Evolutionary conservation across 192 early-diverging fungal genomes (phyloP).

Genomic region (Linnemannia elongata): DNA sequence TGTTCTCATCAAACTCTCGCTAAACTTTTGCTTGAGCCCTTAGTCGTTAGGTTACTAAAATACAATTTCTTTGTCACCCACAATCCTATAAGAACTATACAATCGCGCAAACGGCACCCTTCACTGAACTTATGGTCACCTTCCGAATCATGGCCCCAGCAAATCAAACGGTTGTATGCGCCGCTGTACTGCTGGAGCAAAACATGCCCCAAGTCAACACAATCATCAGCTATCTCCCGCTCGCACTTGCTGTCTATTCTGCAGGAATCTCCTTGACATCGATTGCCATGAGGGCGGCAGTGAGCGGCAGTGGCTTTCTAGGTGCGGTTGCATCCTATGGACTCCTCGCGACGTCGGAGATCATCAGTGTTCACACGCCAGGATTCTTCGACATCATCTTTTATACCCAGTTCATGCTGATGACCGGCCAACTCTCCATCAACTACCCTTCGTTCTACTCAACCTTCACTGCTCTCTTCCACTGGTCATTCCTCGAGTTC

Average conservation of each 20-base stretch:
- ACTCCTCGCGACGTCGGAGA: conserved; percentile 21
- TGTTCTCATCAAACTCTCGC: neutral
- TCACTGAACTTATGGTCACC: conserved; percentile 44
- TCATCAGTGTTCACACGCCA: conserved; percentile 61
- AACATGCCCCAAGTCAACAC: conserved; percentile 29
- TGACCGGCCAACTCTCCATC: conserved; percentile 60
- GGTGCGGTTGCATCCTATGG: conserved; percentile 41
- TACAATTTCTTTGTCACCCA: neutral
- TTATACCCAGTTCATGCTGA: conserved; percentile 65
- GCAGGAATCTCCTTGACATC: conserved; percentile 30
- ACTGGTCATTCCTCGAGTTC: conserved; percentile 60
- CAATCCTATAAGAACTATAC: conserved; percentile 27
- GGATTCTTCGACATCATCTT: conserved; percentile 66
- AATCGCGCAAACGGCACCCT: conserved; percentile 28
- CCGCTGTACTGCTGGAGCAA: conserved; percentile 38
- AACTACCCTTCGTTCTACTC: conserved; percentile 63
- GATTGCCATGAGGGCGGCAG: conserved; percentile 30
- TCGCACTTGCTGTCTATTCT: conserved; percentile 40
- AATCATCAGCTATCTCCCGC: conserved; percentile 35
- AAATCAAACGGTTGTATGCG: conserved; percentile 37
- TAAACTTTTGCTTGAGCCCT: neutral
- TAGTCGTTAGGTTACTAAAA: neutral
- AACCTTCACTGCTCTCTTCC: conserved; percentile 62
- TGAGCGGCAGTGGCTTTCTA: conserved; percentile 31
- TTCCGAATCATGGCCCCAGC: conserved; percentile 16